Percentiles rank a stretch among this genome's conserved stretches.
phyloP scores from a whole-genome alignment of 352 stramenopile species.

The Pythium phragmitis region DNA sequence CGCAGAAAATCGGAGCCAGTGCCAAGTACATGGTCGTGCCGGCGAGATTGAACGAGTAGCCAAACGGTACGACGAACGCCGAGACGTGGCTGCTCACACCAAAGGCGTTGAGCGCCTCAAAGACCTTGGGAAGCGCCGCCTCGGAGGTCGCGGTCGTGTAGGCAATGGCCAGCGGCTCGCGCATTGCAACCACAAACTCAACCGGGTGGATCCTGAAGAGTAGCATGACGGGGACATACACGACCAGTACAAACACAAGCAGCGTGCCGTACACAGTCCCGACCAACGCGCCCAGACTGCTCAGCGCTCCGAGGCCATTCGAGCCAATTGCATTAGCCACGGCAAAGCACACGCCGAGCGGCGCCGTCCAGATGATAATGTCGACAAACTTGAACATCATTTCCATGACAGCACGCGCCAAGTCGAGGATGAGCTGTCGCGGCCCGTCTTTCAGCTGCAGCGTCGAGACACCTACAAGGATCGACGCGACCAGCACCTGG shows the following conservation, averaged over 20 bases:
- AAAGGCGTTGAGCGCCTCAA: conserved; percentile 48
- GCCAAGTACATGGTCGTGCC: conserved; percentile 54
- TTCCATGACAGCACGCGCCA: conserved; percentile 44
- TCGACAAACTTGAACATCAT: conserved; percentile 78
- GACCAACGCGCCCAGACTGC: conserved; percentile 41
- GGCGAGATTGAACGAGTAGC: conserved; percentile 70
- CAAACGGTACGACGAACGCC: conserved; percentile 58
- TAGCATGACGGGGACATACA: conserved; percentile 43
- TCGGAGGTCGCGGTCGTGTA: conserved; percentile 32
- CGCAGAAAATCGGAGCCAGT: conserved; percentile 49
- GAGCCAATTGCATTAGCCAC: conserved; percentile 48
- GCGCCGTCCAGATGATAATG: conserved; percentile 65
- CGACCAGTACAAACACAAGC: conserved; percentile 43
- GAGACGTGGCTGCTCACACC: conserved; percentile 50
- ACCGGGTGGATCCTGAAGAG: conserved; percentile 47
- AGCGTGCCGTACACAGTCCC: conserved; percentile 48
- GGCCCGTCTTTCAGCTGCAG: conserved; percentile 31
- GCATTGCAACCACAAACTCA: conserved; percentile 47
- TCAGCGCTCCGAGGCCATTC: conserved; percentile 46
- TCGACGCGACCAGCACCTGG: conserved; percentile 49
- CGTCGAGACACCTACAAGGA: conserved; percentile 46
- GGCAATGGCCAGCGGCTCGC: conserved; percentile 51
- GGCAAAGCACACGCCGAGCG: conserved; percentile 57
- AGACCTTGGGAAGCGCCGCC: conserved; percentile 56
- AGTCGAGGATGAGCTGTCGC: conserved; percentile 45